A percentile compares a stretch with the other conserved stretches of the same genome.
These are phyloP conservation scores for Sugiyamaella xylanicola DNA, from an alignment of 1,139 yeast species.

Conservation along the genomic window DNA sequence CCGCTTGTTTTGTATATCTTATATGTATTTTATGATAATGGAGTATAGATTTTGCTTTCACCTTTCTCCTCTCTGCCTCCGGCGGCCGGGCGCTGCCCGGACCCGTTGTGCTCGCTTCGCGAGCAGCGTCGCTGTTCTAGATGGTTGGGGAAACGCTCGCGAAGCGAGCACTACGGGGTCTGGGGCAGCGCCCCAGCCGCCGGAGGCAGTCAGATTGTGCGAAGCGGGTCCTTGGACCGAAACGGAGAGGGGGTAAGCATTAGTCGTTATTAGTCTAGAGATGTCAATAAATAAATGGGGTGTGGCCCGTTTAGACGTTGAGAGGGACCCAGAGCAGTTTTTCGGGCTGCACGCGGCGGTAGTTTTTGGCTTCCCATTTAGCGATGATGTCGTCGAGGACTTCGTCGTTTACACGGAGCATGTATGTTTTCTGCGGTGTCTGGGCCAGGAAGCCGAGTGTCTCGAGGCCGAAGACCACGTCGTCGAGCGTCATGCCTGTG, in stretches of 20 bases:
- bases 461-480: conserved; percentile 84
- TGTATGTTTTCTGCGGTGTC: conserved; percentile 43
- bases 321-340: conserved; percentile 22
- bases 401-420: conserved; percentile 54
- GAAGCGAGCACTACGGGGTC: conserved; percentile 11
- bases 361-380: conserved; percentile 60
- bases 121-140: neutral
- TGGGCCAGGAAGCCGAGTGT: conserved; percentile 63
- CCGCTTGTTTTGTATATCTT: conserved; percentile 5
- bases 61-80: neutral
- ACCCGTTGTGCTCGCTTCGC: neutral
- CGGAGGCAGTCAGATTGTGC: conserved; percentile 5
- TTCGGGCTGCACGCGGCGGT: conserved; percentile 50
- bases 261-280: too few species aligned
- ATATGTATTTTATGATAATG: conserved; percentile 11
- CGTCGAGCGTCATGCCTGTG: conserved; percentile 83
- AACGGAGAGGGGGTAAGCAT: too few species aligned
- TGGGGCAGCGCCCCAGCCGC: conserved; percentile 17
- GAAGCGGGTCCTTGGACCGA: too few species aligned
- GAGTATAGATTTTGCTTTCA: conserved; percentile 6
- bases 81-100: neutral
- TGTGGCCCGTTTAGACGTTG: neutral
- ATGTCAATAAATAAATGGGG: conserved; percentile 7
- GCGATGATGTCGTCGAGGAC: conserved; percentile 50
- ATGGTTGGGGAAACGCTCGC: conserved; percentile 3